phyloP scores from a whole-genome alignment of 2,329 filamentous ascomycete genomes.

The Cladosporium sphaerospermum region DNA sequence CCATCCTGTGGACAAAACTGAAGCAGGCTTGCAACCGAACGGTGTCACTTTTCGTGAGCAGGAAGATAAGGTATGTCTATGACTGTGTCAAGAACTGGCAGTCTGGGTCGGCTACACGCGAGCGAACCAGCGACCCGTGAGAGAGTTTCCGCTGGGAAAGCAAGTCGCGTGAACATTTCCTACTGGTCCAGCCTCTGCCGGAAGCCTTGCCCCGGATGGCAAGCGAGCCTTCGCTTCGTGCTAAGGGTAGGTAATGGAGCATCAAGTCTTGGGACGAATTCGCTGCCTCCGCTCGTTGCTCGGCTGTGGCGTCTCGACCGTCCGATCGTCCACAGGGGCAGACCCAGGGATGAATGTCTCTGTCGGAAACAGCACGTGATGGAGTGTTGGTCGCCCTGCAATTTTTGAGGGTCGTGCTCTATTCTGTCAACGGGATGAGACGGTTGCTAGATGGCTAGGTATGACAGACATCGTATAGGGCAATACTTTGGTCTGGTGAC shows the following conservation, averaged over 20 bases:
- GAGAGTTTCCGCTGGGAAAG: conserved; percentile 4
- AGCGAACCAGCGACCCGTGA: background rate
- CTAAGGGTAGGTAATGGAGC: background rate
- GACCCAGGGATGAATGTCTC: conserved; percentile 9
- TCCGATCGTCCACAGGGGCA: conserved; percentile 5
- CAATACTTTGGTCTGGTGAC: no score
- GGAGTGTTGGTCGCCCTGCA: no score
- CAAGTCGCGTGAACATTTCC: conserved; percentile 4
- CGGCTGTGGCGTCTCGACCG: background rate
- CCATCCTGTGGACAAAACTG: no score
- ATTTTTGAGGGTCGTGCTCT: no score
- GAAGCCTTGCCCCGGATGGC: background rate
- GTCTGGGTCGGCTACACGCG: background rate
- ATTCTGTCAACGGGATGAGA: no score
- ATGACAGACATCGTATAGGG: no score
- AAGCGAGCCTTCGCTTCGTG: background rate
- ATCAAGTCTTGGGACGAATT: conserved; percentile 9
- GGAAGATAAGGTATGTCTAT: no score
- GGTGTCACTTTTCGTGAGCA: no score
- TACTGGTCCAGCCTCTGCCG: conserved; percentile 4
- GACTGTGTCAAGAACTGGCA: no score
- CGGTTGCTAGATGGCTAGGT: no score
- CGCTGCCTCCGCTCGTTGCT: background rate
- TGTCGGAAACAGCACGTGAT: background rate
- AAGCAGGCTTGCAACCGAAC: no score